Percentiles rank a stretch among this genome's conserved stretches.
These are phyloP conservation scores for Penicillium atrosanguineum DNA, from an alignment of 495 filamentous ascomycete genomes.

Conservation along the genomic window DNA sequence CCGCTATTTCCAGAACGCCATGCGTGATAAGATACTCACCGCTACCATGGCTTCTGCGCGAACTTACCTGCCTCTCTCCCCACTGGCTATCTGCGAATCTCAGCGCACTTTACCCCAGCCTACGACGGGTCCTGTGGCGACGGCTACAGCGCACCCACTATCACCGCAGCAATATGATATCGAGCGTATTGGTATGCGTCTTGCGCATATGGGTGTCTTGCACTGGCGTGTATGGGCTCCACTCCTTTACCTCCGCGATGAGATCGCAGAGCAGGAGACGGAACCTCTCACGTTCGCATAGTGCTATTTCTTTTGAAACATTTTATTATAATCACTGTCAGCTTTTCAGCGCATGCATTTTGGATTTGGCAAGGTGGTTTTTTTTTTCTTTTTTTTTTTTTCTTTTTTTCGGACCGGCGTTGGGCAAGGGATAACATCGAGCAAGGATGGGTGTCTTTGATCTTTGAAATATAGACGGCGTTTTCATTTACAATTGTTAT, in stretches of 20 bases:
- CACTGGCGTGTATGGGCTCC: conserved; percentile 88
- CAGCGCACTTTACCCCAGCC: conserved; percentile 33
- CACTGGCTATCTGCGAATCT: conserved; percentile 46
- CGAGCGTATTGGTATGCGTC: conserved; percentile 65
- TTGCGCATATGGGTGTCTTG: conserved; percentile 75
- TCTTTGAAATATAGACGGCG: conserved; percentile 3
- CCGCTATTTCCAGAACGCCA: conserved; percentile 30
- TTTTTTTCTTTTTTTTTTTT: no score
- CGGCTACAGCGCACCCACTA: conserved; percentile 4
- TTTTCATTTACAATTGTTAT: neutral
- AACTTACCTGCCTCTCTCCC: conserved; percentile 41
- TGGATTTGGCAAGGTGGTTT: conserved; percentile 6
- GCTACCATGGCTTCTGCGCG: conserved; percentile 33
- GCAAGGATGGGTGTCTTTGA: neutral
- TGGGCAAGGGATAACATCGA: neutral
- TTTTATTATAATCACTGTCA: conserved; percentile 8
- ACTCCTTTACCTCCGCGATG: conserved; percentile 56
- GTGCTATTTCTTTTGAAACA: conserved; percentile 1
- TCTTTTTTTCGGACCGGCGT: no score
- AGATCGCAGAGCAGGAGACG: conserved; percentile 24
- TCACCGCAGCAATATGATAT: conserved; percentile 47
- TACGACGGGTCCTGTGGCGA: conserved; percentile 3
- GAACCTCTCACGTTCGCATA: conserved; percentile 13
- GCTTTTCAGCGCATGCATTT: conserved; percentile 34
- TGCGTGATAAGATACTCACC: conserved; percentile 35